Evolutionary conservation across 2,329 filamentous ascomycete genomes (phyloP).

Genomic region (Metarhizium anisopliae): DNA sequence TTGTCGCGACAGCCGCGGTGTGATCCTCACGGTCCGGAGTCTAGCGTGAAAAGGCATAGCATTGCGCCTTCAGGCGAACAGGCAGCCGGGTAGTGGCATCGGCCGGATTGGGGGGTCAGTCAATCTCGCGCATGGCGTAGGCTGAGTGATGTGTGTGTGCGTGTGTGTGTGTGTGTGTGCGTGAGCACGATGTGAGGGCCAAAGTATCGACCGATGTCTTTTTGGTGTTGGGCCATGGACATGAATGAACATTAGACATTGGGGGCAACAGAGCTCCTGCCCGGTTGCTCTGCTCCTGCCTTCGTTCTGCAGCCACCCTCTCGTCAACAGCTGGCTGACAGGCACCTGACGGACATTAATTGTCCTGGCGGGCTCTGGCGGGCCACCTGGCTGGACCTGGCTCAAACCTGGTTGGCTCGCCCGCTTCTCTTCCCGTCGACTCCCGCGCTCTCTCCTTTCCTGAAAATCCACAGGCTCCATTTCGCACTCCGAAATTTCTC

Average conservation of each 20-base stretch:
- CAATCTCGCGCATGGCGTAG: neutral
- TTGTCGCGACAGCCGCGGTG: neutral
- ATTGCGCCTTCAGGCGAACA: neutral
- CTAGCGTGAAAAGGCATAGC: neutral
- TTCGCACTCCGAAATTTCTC: constrained; percentile 13
- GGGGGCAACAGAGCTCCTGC: neutral
- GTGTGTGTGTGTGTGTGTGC: neutral
- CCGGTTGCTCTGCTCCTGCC: neutral
- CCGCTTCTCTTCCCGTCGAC: constrained; percentile 8
- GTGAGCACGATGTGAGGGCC: neutral
- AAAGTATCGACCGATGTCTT: neutral
- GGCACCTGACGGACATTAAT: neutral
- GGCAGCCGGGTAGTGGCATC: neutral
- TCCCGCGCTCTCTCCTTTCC: constrained; percentile 11
- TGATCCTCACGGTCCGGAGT: neutral
- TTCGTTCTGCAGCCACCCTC: neutral
- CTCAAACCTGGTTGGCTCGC: constrained; percentile 3
- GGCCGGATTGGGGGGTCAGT: neutral
- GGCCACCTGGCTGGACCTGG: neutral
- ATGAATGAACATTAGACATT: neutral
- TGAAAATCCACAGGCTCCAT: constrained; percentile 4
- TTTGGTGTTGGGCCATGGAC: neutral
- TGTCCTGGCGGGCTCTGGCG: neutral
- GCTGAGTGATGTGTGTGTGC: neutral
- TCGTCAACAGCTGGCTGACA: constrained; percentile 1